Percentiles rank a stretch among this genome's conserved stretches.
Conservation (phyloP, 306 rosid genomes). For the Cercis canadensis region DNA sequence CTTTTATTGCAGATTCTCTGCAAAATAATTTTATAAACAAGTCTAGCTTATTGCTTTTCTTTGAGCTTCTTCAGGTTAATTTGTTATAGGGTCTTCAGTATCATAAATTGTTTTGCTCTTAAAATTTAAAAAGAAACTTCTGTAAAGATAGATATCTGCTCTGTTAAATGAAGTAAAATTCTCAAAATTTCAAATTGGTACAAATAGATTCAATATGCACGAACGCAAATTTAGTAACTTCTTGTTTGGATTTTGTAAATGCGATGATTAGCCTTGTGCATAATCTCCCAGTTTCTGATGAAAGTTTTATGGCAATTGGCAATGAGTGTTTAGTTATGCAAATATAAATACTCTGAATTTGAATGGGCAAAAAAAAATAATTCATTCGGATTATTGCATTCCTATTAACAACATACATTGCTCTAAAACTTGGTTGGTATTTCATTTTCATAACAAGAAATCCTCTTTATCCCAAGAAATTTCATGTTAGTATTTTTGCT, state of each 20-base stretch:
- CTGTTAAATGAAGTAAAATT: not conserved
- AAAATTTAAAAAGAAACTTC: slow-evolving; percentile 1
- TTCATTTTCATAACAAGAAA: too few relatives aligned
- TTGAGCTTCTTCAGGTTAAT: slow-evolving; percentile 6
- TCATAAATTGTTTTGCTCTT: not conserved
- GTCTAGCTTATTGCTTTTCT: slow-evolving; percentile 20
- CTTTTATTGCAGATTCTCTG: slow-evolving; percentile 1
- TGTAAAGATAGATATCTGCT: slow-evolving; percentile 9
- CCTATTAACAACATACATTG: too few relatives aligned
- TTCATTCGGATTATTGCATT: too few relatives aligned
- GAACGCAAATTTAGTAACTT: too few relatives aligned
- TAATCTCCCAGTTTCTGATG: too few relatives aligned
- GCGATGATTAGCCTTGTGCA: too few relatives aligned
- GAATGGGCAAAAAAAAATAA: too few relatives aligned
- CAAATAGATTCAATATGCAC: too few relatives aligned
- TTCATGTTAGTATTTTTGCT: not conserved
- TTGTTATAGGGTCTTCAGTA: not conserved
- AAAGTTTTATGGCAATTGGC: too few relatives aligned
- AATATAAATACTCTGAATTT: too few relatives aligned
- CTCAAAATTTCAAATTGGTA: not conserved
- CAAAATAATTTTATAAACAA: not conserved
- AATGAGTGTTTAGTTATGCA: too few relatives aligned
- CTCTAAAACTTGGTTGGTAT: not conserved
- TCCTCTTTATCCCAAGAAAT: not conserved
- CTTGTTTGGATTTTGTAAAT: too few relatives aligned